Percentiles rank a stretch among this genome's conserved stretches.
phyloP scores from a whole-genome alignment of 2,329 filamentous ascomycete genomes.

The Atkinsonella hypoxylon region DNA sequence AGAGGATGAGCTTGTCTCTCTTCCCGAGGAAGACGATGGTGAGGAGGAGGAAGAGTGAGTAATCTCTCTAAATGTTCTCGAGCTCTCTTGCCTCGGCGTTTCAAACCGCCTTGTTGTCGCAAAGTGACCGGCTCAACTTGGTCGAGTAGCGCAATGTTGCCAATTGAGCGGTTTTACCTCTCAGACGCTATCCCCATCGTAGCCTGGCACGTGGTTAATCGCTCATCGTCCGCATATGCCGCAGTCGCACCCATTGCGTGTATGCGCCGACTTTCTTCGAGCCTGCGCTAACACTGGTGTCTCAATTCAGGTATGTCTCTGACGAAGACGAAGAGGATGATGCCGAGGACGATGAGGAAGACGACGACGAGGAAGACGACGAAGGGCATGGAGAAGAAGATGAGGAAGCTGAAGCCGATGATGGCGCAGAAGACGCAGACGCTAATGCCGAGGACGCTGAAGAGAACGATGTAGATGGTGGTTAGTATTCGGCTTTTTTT shows the following conservation, averaged over 20 bases:
- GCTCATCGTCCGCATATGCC: not conserved
- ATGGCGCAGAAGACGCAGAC: constrained; percentile 10
- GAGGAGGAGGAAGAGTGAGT: constrained; percentile 45
- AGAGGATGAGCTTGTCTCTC: constrained; percentile 42
- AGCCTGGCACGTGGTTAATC: no score
- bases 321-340: constrained; percentile 29
- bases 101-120: not conserved
- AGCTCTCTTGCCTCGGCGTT: not conserved
- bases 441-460: constrained; percentile 11
- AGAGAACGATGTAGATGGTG: constrained; percentile 25
- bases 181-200: not conserved
- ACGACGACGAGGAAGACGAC: constrained; percentile 26
- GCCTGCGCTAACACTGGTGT: not conserved
- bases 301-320: constrained; percentile 21
- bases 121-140: not conserved
- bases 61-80: not conserved
- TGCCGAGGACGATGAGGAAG: constrained; percentile 27
- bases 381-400: constrained; percentile 24
- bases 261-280: not conserved
- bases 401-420: constrained; percentile 14
- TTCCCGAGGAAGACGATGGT: constrained; percentile 38
- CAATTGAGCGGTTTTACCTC: not conserved
- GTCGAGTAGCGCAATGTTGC: not conserved
- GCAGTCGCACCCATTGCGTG: not conserved
- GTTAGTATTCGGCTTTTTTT: constrained; percentile 15